A percentile compares a stretch with the other conserved stretches of the same genome.
Evolutionary conservation across 2,329 filamentous ascomycete species (phyloP).

Genomic region (Aspergillus sp.): DNA sequence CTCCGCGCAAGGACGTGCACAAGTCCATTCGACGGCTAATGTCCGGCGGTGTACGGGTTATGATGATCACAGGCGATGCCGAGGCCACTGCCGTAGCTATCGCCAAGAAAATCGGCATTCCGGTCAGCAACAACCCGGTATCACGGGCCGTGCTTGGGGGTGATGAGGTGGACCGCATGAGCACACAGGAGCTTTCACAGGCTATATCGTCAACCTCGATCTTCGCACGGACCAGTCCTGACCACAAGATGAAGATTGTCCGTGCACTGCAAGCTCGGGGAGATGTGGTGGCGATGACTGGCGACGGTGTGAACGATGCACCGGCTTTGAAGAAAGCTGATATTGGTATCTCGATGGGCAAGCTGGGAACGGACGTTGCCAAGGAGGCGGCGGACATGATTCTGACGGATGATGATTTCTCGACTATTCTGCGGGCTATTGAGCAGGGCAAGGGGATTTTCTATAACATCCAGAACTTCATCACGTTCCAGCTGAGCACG

Average conservation of each 20-base stretch:
- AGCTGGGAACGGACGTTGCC: conserved; percentile 89
- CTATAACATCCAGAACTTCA: conserved; percentile 98
- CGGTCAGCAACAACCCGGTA: conserved; percentile 56
- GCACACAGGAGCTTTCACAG: conserved; percentile 71
- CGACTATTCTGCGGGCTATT: conserved; percentile 85
- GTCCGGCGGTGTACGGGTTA: conserved; percentile 90
- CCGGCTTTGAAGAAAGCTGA: conserved; percentile 95
- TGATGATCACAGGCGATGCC: conserved; percentile 98
- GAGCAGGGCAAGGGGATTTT: conserved; percentile 99
- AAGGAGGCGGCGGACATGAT: conserved; percentile 92
- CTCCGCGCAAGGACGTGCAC: conserved; percentile 82
- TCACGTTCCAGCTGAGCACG: conserved; percentile 96
- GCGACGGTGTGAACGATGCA: conserved; percentile 95
- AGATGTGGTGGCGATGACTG: conserved; percentile 98
- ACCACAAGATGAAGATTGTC: conserved; percentile 98
- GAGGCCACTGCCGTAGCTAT: conserved; percentile 93
- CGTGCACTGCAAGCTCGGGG: conserved; percentile 82
- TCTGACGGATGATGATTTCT: conserved; percentile 81
- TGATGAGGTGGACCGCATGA: conserved; percentile 91
- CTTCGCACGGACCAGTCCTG: conserved; percentile 91
- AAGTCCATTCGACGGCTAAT: conserved; percentile 83
- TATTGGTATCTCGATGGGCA: conserved; percentile 96
- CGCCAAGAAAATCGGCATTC: conserved; percentile 91
- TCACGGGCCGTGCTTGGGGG: conserved; percentile 66
- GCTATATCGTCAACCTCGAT: conserved; percentile 86